Conservation (phyloP, 2,329 filamentous ascomycete genomes). For the Fusarium sp. region DNA sequence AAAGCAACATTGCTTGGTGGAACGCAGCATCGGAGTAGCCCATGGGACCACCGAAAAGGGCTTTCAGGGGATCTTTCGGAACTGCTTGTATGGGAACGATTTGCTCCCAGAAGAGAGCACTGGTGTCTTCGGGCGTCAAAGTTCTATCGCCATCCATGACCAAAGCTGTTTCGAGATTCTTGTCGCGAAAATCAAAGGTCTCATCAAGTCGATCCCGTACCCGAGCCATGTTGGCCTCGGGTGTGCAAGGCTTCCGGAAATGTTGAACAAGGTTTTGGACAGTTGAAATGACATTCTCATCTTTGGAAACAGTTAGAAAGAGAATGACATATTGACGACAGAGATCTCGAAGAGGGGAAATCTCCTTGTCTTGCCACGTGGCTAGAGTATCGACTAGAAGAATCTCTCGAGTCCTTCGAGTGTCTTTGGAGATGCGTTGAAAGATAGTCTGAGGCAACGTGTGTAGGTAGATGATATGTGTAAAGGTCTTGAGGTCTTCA, state of each 20-base stretch:
- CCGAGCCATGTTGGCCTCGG: constrained; percentile 52
- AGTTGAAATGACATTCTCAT: no score
- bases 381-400: no score
- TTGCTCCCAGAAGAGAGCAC: constrained; percentile 63
- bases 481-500: no score
- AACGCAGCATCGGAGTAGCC: constrained; percentile 69
- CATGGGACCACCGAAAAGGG: constrained; percentile 61
- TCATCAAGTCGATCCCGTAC: constrained; percentile 53
- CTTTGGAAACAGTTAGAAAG: no score
- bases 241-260: constrained; percentile 38
- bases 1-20: constrained; percentile 65
- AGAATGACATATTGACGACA: background rate
- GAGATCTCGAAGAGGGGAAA: fast-evolving
- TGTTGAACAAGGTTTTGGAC: background rate
- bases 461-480: no score
- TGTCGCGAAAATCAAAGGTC: constrained; percentile 49
- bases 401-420: no score
- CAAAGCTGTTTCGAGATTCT: constrained; percentile 59
- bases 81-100: no score
- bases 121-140: constrained; percentile 64
- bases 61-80: constrained; percentile 54
- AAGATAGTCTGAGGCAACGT: no score
- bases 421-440: no score
- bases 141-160: constrained; percentile 72
- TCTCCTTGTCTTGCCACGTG: background rate